Evolutionary conservation across 306 rosid genomes (phyloP), one percentile per base, ranked within the genome.

Genomic region (Acmispon strigosus): DNA sequence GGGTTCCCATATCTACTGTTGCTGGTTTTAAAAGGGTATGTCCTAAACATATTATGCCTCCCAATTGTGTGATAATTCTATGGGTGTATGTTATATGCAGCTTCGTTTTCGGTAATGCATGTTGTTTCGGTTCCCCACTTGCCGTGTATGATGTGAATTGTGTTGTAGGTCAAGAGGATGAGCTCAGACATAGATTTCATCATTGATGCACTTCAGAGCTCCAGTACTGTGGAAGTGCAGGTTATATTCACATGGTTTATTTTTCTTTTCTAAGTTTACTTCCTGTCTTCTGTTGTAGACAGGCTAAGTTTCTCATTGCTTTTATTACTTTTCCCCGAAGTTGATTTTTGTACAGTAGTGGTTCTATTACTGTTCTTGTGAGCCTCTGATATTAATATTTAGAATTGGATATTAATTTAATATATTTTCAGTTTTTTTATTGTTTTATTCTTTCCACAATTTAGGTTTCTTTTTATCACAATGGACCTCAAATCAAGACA

Each of bases 11-110:
- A 76, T 77, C 86, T 42, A 73, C 44, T 22, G 79, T 94, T 70
- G 96, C 97, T 4, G 92, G 58, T 76, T 94, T 94, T 78, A 94
- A 91, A 81, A 89, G 99, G 95, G 99, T 94, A 82, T 66, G 83
- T 66, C 49, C 19, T 15, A 39, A 51, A 34, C 54, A 68, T 15
- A n/a, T 63, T 68, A 56, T 77, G 24, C 62, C 19, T 70, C 36
- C 45, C 56, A 29, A 36, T 59, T 55, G n/a, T 78, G 22, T 61
- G 61, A 22, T 63, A 37, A 8, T 20, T 39, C 34, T 55, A 44
- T 47, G 29, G 19, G 48, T 41, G 42, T 37, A 36, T 78, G 70
- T 49, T 59, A 16, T 20, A 47, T 68, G 53, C 19, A 59, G 55
- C 34, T 50, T 65, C 36, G 36, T 77, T 51, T 32, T 32, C 16